Conservation (phyloP, 1,139 yeast genomes). For the Protomyces inouyei region DNA sequence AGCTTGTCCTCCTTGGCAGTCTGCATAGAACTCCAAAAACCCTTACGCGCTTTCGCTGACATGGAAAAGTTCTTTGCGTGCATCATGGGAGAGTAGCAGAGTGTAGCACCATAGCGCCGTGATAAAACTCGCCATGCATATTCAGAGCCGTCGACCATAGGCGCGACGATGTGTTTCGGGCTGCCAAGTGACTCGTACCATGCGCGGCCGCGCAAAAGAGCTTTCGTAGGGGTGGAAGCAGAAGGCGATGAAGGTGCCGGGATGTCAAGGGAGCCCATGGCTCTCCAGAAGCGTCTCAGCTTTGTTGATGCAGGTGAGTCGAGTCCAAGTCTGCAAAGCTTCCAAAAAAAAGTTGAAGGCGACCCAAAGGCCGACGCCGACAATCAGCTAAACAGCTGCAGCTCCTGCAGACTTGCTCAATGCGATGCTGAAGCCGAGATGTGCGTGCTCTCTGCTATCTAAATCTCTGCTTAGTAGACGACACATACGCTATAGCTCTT, state of each 20-base stretch:
- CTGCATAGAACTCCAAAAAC: conserved; percentile 70
- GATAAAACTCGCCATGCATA: conserved; percentile 91
- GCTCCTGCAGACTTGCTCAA: not conserved
- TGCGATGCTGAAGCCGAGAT: not conserved
- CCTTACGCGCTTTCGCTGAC: conserved; percentile 69
- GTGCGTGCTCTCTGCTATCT: not conserved
- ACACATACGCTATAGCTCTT: not conserved
- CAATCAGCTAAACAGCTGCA: not conserved
- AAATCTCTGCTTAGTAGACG: not conserved
- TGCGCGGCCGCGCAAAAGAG: conserved; percentile 55
- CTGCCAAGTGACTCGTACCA: conserved; percentile 63
- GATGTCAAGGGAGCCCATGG: not conserved
- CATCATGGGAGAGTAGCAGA: conserved; percentile 95
- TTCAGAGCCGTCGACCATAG: conserved; percentile 97
- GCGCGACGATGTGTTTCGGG: conserved; percentile 88
- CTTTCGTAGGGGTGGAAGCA: not conserved
- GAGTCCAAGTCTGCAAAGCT: not conserved
- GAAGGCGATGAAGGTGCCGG: not conserved
- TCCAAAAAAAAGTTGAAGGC: not conserved
- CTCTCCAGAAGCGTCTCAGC: not conserved
- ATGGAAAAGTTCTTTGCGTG: conserved; percentile 89
- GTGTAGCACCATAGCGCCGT: conserved; percentile 82
- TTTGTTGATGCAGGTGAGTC: not conserved
- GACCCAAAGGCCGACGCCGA: not conserved
- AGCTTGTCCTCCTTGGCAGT: conserved; percentile 80